Evolutionary conservation across 2,329 filamentous ascomycete genomes (phyloP), one percentile per base, ranked within the genome.

Genomic region (Fusarium nelsonii): DNA sequence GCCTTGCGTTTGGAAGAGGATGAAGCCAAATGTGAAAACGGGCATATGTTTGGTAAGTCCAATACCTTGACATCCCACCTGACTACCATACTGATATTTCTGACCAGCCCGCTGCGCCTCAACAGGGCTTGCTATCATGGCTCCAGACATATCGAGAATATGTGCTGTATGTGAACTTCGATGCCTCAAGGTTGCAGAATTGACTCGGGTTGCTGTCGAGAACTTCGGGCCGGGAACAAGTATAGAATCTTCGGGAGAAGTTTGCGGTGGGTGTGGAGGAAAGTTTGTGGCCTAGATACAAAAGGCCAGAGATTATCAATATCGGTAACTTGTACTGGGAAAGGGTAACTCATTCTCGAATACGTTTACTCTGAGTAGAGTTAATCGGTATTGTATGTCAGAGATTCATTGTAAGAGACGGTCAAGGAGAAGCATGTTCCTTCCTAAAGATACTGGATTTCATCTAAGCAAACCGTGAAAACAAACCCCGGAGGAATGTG

Each of bases 101-200:
- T 43, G 8, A 20, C 15, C 28, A 86, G 85, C 83, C n/a, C 83
- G 80, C 2, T 89, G 87, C 62, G 83, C 84, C 0, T 82, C 84
- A 1, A 87, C 84, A 0, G 84, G 85, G 2, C 75, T 89, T 9
- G 83, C 86, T 14, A 86, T 89, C 65, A 78, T 86, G 60, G 82
- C 80, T 3, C 87, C 87, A 0, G 85, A 84, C 4, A 80, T 84
- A 46, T 88, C 86, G 1, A 80, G 83, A 34, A 82, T 83, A 4
- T 89, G 87, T 54, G 84, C 83, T 20, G 84, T 88, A 4, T 89
- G 87, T 68, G 83, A 82, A 16, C 75, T 81, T 28, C 81, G 86
- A 26, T 87, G 84, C 9, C 78, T 88, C 20, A 81, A 82, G 45
- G 74, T 80, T 0, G 77, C 80, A 6, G 80, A 83, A 65, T 75